Percentiles rank a stretch among this genome's conserved stretches.
Conservation (phyloP, 768 basidiomycete genomes). For the Lactifluus pinguis region DNA sequence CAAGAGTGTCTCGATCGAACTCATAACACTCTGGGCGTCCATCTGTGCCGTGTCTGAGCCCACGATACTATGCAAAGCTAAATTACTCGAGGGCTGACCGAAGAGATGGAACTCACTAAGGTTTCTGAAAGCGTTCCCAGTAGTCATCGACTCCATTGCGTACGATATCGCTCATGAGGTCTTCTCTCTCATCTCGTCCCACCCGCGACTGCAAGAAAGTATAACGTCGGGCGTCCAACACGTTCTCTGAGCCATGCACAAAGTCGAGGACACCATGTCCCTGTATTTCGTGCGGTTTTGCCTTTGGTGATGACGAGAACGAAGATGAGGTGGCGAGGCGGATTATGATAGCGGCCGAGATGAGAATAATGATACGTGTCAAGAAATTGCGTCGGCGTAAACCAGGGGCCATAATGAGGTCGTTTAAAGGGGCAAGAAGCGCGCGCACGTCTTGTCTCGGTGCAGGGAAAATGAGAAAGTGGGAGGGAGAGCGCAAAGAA, state of each 20-base stretch:
- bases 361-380: conserved; percentile 34
- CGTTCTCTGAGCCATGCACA: conserved; percentile 58
- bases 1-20: conserved; percentile 87
- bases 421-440: not conserved
- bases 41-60: conserved; percentile 77
- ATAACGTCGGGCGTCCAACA: conserved; percentile 81
- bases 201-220: conserved; percentile 82
- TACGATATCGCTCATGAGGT: conserved; percentile 70
- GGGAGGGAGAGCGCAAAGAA: no score
- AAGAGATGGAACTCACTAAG: conserved; percentile 53
- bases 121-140: conserved; percentile 88
- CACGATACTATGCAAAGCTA: conserved; percentile 45
- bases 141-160: conserved; percentile 74
- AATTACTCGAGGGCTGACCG: not conserved
- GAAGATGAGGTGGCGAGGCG: conserved; percentile 31
- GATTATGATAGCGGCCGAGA: conserved; percentile 29
- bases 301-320: conserved; percentile 19
- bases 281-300: conserved; percentile 35
- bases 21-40: conserved; percentile 84
- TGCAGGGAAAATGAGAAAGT: not conserved
- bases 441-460: not conserved
- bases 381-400: conserved; percentile 41
- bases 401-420: conserved; percentile 6
- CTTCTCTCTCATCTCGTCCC: conserved; percentile 77
- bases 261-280: conserved; percentile 58